These are phyloP conservation scores for Dothideomycetes sp. DNA, from an alignment of 2,329 filamentous ascomycete species.

Conservation along the genomic window DNA sequence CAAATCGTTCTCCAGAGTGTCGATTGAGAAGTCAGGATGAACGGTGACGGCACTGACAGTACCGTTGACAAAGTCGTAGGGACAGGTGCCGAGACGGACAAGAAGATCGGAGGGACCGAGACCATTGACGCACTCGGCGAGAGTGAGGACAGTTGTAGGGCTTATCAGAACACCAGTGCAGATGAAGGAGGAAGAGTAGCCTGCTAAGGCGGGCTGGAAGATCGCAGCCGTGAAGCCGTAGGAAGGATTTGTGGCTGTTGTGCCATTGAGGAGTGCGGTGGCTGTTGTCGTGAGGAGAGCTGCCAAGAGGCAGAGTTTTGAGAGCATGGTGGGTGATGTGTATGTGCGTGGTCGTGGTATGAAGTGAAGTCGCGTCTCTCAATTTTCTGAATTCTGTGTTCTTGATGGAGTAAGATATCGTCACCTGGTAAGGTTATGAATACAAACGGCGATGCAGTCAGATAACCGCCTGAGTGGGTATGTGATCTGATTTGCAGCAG, in stretches of 20 bases:
- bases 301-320: no score
- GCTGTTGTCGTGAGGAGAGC: not conserved
- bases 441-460: no score
- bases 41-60: constrained; percentile 9
- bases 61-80: constrained; percentile 4
- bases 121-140: constrained; percentile 9
- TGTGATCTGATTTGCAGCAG: no score
- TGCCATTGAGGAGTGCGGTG: not conserved
- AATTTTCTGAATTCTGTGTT: no score
- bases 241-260: not conserved
- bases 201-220: constrained; percentile 8
- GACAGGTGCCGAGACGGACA: constrained; percentile 6
- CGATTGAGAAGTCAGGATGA: constrained; percentile 7
- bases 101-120: constrained; percentile 4
- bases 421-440: no score
- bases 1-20: constrained; percentile 7
- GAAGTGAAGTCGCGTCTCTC: no score
- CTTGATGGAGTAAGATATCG: no score
- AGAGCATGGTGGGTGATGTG: no score
- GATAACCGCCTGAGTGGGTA: no score
- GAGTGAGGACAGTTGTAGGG: constrained; percentile 12
- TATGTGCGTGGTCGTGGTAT: no score
- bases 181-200: constrained; percentile 9
- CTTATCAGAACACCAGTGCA: constrained; percentile 13
- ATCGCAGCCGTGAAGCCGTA: constrained; percentile 10